Evolutionary conservation across 148 eudicot species (phyloP).

Genomic region (Rhododendron williamsianum): DNA sequence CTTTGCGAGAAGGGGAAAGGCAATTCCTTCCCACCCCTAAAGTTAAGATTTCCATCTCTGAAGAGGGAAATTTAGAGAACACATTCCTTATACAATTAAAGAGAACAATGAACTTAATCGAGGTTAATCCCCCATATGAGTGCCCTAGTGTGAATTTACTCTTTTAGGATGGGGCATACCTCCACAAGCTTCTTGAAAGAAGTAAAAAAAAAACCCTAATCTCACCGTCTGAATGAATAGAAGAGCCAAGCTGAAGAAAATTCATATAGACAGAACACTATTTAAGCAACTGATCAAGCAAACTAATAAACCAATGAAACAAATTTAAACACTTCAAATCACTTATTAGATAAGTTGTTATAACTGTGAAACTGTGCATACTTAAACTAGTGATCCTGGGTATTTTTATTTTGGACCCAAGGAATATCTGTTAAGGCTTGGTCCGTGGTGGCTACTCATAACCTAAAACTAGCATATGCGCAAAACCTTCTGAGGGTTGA

Average conservation of each 20-base stretch:
- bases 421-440: not conserved
- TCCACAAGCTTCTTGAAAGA: conserved; percentile 4
- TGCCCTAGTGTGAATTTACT: not conserved
- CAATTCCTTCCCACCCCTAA: not conserved
- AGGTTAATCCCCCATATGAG: not conserved
- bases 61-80: not conserved
- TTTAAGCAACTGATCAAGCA: not conserved
- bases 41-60: not conserved
- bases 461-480: not conserved
- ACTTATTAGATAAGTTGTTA: not conserved
- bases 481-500: not conserved
- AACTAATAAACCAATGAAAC: not conserved
- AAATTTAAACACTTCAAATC: not conserved
- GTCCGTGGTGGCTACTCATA: not conserved
- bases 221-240: not conserved
- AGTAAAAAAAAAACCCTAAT: not conserved
- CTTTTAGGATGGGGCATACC: not conserved
- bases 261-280: not conserved
- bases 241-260: not conserved
- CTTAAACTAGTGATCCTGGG: not conserved
- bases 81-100: not conserved
- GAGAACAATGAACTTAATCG: not conserved
- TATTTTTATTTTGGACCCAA: not conserved
- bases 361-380: not conserved
- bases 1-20: not conserved